Percentiles rank a stretch among this genome's conserved stretches.
phyloP scores from a whole-genome alignment of 2,329 filamentous ascomycete species.

The Fusarium sp. region DNA sequence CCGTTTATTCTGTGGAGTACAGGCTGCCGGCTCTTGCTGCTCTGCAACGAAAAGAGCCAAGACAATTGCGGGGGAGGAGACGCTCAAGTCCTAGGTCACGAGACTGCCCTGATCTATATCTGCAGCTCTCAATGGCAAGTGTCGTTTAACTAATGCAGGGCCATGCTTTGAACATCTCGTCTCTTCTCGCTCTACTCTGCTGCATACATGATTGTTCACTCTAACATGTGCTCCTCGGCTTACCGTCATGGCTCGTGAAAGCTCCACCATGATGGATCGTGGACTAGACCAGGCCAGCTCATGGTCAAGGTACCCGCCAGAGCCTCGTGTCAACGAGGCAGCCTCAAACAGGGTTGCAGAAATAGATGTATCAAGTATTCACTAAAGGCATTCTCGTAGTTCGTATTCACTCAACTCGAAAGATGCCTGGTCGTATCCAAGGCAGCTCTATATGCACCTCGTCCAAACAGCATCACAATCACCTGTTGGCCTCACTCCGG shows the following conservation, averaged over 20 bases:
- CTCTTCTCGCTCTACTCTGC: not conserved
- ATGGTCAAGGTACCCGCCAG: constrained; percentile 12
- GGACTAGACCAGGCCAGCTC: not conserved
- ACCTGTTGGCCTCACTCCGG: not conserved
- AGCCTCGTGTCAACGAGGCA: not conserved
- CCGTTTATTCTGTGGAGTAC: not conserved
- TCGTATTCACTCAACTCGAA: not conserved
- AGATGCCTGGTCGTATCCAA: not conserved
- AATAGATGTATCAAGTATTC: not conserved
- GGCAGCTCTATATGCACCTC: not conserved
- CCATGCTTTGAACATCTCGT: not conserved
- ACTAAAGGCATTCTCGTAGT: not conserved
- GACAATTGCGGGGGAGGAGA: constrained; percentile 34
- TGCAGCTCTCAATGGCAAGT: not conserved
- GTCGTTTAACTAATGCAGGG: not conserved
- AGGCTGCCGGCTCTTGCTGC: not conserved
- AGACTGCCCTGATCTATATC: not conserved
- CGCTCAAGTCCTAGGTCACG: not conserved
- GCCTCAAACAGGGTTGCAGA: not conserved
- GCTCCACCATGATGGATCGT: constrained; percentile 14
- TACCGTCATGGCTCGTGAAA: not conserved
- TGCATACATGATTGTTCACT: not conserved
- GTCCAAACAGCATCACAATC: not conserved
- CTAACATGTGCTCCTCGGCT: not conserved
- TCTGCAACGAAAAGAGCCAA: constrained; percentile 19